Percentiles rank a stretch among this genome's conserved stretches.
These are phyloP conservation scores for Cercospora nicotianae DNA, from an alignment of 2,329 filamentous ascomycete species.

Conservation along the genomic window DNA sequence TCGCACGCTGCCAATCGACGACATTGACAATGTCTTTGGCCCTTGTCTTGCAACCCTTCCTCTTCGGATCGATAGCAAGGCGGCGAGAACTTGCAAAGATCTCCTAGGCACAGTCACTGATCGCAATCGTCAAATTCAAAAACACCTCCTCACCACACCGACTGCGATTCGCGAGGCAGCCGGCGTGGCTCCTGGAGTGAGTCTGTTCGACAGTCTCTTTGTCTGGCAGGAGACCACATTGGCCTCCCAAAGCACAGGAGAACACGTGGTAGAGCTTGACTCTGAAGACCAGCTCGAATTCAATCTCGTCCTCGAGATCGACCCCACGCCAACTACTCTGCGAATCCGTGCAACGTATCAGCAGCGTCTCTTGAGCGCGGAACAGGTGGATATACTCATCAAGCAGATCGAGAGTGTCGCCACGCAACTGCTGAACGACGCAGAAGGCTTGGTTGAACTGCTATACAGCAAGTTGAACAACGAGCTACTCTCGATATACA, in stretches of 20 bases:
- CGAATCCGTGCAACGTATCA: slow-evolving; percentile 58
- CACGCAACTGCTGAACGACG: slow-evolving; percentile 44
- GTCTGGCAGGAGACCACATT: slow-evolving; percentile 77
- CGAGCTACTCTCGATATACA: slow-evolving; percentile 43
- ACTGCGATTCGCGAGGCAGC: slow-evolving; percentile 66
- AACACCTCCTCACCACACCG: slow-evolving; percentile 64
- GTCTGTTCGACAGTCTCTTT: slow-evolving; percentile 74
- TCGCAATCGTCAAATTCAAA: slow-evolving; percentile 64
- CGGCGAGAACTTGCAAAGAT: slow-evolving; percentile 56
- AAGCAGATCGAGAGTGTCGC: slow-evolving; percentile 61
- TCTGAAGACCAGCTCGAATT: slow-evolving; percentile 75
- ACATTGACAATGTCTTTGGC: slow-evolving; percentile 72
- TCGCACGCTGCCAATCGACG: slow-evolving; percentile 67
- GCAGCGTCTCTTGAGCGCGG: slow-evolving; percentile 52
- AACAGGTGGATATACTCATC: slow-evolving; percentile 59
- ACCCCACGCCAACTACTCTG: slow-evolving; percentile 57
- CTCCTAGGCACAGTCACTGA: slow-evolving; percentile 65
- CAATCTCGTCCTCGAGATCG: slow-evolving; percentile 71
- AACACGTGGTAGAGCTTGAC: slow-evolving; percentile 55
- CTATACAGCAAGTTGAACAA: slow-evolving; percentile 34
- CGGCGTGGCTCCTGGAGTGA: slow-evolving; percentile 54
- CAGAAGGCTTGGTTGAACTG: slow-evolving; percentile 38
- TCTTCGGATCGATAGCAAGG: slow-evolving; percentile 61
- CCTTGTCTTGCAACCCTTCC: slow-evolving; percentile 79
- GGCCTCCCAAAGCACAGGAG: slow-evolving; percentile 31